phyloP scores from a whole-genome alignment of 306 rosid genomes.

The Citrullus mucosospermus region DNA sequence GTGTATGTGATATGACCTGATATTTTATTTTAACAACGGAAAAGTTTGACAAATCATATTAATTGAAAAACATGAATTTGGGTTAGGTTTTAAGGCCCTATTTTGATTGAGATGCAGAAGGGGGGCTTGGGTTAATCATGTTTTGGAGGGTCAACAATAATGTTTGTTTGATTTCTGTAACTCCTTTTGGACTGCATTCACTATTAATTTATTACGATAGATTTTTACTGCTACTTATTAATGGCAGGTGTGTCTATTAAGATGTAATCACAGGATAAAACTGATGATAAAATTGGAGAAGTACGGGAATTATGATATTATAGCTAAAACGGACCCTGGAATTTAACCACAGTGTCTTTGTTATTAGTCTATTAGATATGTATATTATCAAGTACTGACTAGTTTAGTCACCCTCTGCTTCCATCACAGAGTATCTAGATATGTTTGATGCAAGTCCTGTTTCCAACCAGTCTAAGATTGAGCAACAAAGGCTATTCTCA shows the following conservation, averaged over 20 bases:
- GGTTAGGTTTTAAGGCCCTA: neutral
- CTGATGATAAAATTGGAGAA: neutral
- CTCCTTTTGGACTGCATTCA: neutral
- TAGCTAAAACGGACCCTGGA: neutral
- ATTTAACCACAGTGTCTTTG: neutral
- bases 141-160: neutral
- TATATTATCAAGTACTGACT: neutral
- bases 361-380: neutral
- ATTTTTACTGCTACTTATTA: neutral
- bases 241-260: neutral
- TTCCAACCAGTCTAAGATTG: slow-evolving; percentile 61
- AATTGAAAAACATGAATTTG: neutral
- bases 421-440: slow-evolving; percentile 63
- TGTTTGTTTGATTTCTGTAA: neutral
- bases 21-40: neutral
- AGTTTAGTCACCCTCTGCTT: slow-evolving; percentile 11
- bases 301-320: neutral
- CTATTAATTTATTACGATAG: neutral
- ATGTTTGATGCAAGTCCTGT: slow-evolving; percentile 68
- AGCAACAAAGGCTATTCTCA: slow-evolving; percentile 62
- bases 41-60: neutral
- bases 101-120: neutral
- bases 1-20: neutral
- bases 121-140: neutral
- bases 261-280: neutral